Conservation (phyloP, 768 basidiomycete species). For the Naganishia vishniacii region DNA sequence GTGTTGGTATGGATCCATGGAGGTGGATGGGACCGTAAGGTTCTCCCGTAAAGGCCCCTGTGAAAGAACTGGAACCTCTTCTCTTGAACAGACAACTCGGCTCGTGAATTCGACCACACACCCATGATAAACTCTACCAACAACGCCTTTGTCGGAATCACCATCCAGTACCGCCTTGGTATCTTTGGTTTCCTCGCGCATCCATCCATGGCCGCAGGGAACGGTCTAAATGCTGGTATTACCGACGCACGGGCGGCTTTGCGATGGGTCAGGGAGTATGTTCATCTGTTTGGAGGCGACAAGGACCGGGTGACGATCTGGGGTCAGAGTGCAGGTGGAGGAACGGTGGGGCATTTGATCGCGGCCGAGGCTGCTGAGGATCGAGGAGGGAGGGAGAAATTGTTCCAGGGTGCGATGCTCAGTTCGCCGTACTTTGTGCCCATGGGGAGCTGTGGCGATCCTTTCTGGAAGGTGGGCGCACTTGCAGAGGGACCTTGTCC, state of each 20-base stretch:
- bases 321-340: slow-evolving; percentile 23
- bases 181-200: slow-evolving; percentile 26
- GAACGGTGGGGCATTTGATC: slow-evolving; percentile 9
- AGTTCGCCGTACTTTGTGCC: slow-evolving; percentile 23
- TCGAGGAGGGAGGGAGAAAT: background rate
- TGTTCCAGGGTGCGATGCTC: slow-evolving; percentile 18
- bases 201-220: slow-evolving; percentile 8
- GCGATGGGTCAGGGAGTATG: slow-evolving; percentile 18
- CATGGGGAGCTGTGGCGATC: slow-evolving; percentile 8
- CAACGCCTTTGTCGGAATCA: slow-evolving; percentile 23
- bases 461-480: slow-evolving; percentile 22
- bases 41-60: background rate
- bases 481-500: background rate
- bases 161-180: slow-evolving; percentile 29
- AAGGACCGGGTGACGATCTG: slow-evolving; percentile 15
- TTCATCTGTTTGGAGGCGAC: slow-evolving; percentile 17
- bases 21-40: slow-evolving; percentile 27
- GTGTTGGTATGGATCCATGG: slow-evolving; percentile 27
- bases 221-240: slow-evolving; percentile 21
- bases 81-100: slow-evolving; percentile 20
- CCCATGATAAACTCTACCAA: slow-evolving; percentile 13
- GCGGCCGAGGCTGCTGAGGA: slow-evolving; percentile 10
- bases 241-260: slow-evolving; percentile 19
- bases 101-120: slow-evolving; percentile 24
- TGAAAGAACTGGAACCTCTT: too few relatives aligned